Conservation (phyloP, 2,329 filamentous ascomycete species). For the Chaetomium strumarium region DNA sequence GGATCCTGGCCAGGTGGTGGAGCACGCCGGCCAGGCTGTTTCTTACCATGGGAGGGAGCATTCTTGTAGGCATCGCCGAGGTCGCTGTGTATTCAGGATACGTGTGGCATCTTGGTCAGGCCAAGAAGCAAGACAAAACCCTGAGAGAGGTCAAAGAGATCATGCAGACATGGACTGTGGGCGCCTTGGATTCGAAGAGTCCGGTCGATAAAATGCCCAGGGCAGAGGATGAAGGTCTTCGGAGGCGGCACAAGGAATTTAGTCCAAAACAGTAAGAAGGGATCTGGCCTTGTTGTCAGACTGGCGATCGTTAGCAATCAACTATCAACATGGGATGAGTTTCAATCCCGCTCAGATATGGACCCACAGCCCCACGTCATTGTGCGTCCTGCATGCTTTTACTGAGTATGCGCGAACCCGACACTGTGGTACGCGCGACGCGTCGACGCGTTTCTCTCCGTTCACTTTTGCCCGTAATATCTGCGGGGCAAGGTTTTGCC, state of each 20-base stretch:
- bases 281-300: too few relatives aligned
- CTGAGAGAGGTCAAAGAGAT: conserved; percentile 63
- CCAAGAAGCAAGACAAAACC: conserved; percentile 56
- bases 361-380: conserved; percentile 10
- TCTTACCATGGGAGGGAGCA: conserved; percentile 63
- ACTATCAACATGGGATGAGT: neutral
- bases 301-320: too few relatives aligned
- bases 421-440: conserved; percentile 9
- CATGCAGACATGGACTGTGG: conserved; percentile 64
- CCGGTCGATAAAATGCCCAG: conserved; percentile 5
- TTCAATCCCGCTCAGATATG: too few relatives aligned
- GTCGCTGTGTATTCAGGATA: conserved; percentile 73
- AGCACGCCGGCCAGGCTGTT: conserved; percentile 63
- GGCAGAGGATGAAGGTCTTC: conserved; percentile 11
- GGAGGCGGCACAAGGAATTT: conserved; percentile 18
- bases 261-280: neutral
- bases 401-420: neutral
- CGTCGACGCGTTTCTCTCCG: neutral
- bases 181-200: conserved; percentile 30
- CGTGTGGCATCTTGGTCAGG: conserved; percentile 63
- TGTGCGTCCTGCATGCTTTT: neutral
- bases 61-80: conserved; percentile 67
- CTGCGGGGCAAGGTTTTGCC: neutral
- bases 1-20: conserved; percentile 75
- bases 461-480: neutral